Percentiles rank a stretch among this genome's conserved stretches.
phyloP scores from a whole-genome alignment of 176 grass and related monocot species.

The Musa acuminata region DNA sequence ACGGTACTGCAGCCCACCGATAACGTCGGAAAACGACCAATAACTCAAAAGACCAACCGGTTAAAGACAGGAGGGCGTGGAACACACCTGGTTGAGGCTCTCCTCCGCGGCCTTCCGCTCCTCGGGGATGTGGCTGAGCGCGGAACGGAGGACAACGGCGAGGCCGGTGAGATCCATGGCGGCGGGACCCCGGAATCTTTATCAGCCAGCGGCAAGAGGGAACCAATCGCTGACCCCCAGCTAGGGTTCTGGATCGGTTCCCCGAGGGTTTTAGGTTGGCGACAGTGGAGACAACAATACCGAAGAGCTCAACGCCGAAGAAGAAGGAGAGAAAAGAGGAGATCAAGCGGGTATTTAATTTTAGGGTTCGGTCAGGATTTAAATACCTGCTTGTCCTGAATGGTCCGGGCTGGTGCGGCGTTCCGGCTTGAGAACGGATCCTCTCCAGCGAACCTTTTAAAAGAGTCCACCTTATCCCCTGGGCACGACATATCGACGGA shows the following conservation, averaged over 20 bases:
- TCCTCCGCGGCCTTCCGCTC: slow-evolving; percentile 18
- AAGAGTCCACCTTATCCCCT: too few species aligned
- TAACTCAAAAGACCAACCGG: not conserved
- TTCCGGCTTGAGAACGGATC: too few species aligned
- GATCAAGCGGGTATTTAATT: not conserved
- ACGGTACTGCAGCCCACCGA: not conserved
- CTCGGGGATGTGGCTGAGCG: slow-evolving; percentile 14
- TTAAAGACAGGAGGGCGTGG: not conserved
- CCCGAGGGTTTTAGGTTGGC: too few species aligned
- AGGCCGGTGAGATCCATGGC: slow-evolving; percentile 19
- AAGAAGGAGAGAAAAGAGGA: not conserved
- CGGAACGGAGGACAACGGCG: slow-evolving; percentile 18
- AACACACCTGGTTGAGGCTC: slow-evolving; percentile 16
- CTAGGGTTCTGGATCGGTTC: not conserved
- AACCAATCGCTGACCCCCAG: not conserved
- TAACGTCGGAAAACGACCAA: not conserved
- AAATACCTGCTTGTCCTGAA: not conserved
- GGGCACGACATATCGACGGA: too few species aligned
- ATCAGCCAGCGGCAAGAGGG: not conserved
- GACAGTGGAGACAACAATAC: not conserved
- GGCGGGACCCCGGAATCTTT: not conserved
- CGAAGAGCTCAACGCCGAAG: not conserved
- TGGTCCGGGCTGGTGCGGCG: not conserved
- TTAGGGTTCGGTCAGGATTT: slow-evolving; percentile 6
- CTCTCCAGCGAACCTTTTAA: too few species aligned